Conservation (phyloP, 768 basidiomycete genomes). For the Boletus reticuloceps region DNA sequence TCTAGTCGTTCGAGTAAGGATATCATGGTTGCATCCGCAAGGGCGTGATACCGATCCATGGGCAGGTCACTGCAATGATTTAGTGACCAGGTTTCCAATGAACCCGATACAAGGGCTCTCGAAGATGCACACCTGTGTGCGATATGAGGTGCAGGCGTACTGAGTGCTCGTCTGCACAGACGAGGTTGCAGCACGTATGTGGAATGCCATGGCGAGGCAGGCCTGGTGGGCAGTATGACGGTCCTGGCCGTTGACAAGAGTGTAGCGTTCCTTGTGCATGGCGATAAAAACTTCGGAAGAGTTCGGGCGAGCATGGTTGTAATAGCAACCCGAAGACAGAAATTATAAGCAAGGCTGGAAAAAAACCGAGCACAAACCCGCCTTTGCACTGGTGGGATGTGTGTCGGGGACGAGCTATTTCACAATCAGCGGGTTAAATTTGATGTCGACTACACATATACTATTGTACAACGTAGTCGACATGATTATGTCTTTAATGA, state of each 20-base stretch:
- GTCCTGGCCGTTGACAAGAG: constrained; percentile 6
- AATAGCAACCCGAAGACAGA: neutral
- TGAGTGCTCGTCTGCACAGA: constrained; percentile 24
- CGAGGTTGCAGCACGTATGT: neutral
- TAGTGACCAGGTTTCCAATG: neutral
- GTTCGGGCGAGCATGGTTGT: constrained; percentile 18
- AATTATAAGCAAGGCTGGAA: neutral
- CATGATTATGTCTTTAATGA: neutral
- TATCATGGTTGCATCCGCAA: constrained; percentile 80
- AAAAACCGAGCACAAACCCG: too few species aligned
- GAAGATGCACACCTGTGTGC: constrained; percentile 46
- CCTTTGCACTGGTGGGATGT: too few species aligned
- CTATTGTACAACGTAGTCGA: neutral
- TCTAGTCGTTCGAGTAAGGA: constrained; percentile 73
- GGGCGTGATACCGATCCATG: constrained; percentile 61
- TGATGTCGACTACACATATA: neutral
- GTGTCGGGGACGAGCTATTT: too few species aligned
- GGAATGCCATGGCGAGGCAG: neutral
- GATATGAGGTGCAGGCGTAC: constrained; percentile 58
- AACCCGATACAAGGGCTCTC: neutral
- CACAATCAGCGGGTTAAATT: neutral
- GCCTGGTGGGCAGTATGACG: neutral
- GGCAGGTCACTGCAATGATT: constrained; percentile 45
- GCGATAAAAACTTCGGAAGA: constrained; percentile 12
- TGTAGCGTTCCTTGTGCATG: neutral